Conservation (phyloP, 257 asterid species). For the Gardenia jasminoides region DNA sequence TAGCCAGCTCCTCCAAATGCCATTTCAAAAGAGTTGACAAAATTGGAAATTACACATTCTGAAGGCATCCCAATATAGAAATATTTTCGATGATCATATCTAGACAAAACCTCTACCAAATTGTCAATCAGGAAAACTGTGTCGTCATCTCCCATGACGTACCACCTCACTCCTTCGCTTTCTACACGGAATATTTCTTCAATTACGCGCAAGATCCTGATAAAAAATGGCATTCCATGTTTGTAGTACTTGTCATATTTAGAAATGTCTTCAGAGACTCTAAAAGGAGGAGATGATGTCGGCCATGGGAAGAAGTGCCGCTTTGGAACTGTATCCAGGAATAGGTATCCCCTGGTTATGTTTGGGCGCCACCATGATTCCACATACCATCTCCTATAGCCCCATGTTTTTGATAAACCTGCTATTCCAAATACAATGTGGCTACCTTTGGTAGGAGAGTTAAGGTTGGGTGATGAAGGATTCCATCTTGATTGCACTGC, state of each 20-base stretch:
- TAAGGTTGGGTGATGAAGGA: not conserved
- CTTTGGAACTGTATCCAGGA: conserved; percentile 26
- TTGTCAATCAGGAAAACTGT: conserved; percentile 44
- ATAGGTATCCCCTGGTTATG: conserved; percentile 31
- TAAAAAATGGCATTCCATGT: conserved; percentile 14
- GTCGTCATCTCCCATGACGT: conserved; percentile 50
- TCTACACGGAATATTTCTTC: conserved; percentile 25
- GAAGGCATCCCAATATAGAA: conserved; percentile 51
- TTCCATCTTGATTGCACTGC: conserved; percentile 2
- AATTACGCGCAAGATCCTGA: conserved; percentile 23
- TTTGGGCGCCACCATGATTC: conserved; percentile 41
- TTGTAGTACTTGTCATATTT: conserved; percentile 16
- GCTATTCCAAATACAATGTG: conserved; percentile 34
- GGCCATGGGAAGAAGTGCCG: conserved; percentile 35
- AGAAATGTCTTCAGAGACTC: conserved; percentile 23
- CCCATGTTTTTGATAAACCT: conserved; percentile 30
- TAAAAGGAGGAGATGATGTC: conserved; percentile 23
- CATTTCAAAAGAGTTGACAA: conserved; percentile 43
- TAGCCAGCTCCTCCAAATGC: conserved; percentile 57
- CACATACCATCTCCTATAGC: conserved; percentile 15
- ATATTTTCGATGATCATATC: conserved; percentile 46
- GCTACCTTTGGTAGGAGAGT: conserved; percentile 27
- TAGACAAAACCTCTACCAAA: conserved; percentile 32
- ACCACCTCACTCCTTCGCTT: conserved; percentile 32
- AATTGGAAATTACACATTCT: conserved; percentile 38